Conservation (phyloP, 306 rosid species). For the Lithocarpus polystachyus region DNA sequence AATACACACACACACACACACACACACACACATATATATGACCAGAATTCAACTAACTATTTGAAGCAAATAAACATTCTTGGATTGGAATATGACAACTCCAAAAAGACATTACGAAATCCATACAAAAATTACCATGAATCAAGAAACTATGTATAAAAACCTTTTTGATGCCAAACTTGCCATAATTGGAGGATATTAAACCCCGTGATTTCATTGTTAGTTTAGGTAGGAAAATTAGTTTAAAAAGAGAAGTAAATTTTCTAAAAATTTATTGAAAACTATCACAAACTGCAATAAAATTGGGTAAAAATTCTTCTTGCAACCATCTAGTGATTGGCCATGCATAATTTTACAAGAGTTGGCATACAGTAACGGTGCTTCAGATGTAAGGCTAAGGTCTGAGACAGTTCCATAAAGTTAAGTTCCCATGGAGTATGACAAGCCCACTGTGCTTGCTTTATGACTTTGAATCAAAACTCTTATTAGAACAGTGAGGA, state of each 20-base stretch:
- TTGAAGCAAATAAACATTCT: background rate
- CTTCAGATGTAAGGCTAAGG: background rate
- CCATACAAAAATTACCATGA: background rate
- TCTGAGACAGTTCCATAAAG: background rate
- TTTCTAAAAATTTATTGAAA: background rate
- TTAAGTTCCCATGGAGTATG: background rate
- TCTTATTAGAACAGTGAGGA: constrained; percentile 2
- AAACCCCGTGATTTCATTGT: background rate
- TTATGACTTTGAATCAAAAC: background rate
- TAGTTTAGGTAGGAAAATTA: background rate
- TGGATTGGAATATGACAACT: background rate
- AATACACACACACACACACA: too few relatives aligned
- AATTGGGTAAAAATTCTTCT: background rate
- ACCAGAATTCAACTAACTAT: background rate
- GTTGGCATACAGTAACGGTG: background rate
- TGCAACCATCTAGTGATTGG: background rate
- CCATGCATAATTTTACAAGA: background rate
- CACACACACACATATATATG: background rate
- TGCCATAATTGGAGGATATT: background rate
- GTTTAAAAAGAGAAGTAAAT: background rate
- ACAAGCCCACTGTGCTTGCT: background rate
- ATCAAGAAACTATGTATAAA: background rate
- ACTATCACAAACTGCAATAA: background rate
- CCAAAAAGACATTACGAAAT: background rate
- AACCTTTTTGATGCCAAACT: background rate